A percentile compares a stretch with the other conserved stretches of the same genome.
These are phyloP conservation scores for Fragaria iinumae DNA, from an alignment of 306 rosid species.

Conservation along the genomic window DNA sequence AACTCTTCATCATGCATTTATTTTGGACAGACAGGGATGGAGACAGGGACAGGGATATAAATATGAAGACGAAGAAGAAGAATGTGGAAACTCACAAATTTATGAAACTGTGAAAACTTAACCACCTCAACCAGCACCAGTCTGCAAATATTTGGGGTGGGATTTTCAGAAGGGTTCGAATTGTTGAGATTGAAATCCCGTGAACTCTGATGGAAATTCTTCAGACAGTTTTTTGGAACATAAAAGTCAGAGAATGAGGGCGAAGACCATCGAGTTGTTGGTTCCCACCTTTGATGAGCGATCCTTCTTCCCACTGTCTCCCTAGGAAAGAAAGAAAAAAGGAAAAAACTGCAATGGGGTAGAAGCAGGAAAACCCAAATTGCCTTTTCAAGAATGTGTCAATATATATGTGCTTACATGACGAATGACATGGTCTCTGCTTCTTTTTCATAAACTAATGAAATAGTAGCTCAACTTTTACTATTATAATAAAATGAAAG, in stretches of 20 bases:
- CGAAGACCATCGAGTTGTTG: conserved; percentile 22
- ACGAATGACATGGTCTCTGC: not conserved
- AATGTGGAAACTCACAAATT: conserved; percentile 2
- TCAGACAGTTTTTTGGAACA: not conserved
- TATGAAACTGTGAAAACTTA: conserved; percentile 15
- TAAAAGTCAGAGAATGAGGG: conserved; percentile 43
- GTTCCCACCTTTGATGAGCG: conserved; percentile 11
- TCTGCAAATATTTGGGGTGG: not conserved
- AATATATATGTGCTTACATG: not conserved
- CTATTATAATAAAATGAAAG: not conserved
- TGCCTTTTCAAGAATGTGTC: conserved; percentile 1
- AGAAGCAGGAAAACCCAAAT: conserved; percentile 11
- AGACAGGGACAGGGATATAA: not conserved
- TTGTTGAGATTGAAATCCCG: not conserved
- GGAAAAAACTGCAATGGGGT: conserved; percentile 12
- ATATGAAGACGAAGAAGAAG: not conserved
- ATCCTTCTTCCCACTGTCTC: not conserved
- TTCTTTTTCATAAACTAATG: not conserved
- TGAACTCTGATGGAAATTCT: conserved; percentile 4
- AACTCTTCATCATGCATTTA: not conserved
- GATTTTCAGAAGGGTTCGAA: not conserved
- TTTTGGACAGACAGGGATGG: not conserved
- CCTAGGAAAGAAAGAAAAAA: conserved; percentile 3
- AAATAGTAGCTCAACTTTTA: not conserved
- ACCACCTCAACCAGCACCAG: conserved; percentile 8